Evolutionary conservation across 768 basidiomycete species (phyloP).

Genomic region (Naganishia vaughanmartiniae): DNA sequence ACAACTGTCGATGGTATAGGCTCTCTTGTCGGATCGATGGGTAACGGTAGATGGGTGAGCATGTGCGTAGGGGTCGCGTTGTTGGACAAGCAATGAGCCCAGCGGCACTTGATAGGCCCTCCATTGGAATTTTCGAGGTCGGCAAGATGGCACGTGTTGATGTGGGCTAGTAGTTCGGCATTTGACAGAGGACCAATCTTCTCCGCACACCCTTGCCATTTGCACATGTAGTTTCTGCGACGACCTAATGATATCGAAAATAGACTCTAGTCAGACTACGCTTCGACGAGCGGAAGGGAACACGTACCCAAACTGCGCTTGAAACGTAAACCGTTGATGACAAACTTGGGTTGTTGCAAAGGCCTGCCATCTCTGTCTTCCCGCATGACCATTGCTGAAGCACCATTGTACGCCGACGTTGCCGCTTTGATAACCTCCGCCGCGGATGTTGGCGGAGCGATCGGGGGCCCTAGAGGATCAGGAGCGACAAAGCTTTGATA

Average conservation of each 20-base stretch:
- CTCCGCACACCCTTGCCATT: constrained; percentile 30
- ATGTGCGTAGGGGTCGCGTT: constrained; percentile 59
- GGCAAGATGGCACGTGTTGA: constrained; percentile 59
- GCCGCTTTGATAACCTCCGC: constrained; percentile 95
- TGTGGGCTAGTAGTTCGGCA: constrained; percentile 37
- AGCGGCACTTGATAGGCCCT: constrained; percentile 58
- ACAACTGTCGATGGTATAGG: constrained; percentile 25
- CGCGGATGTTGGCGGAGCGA: constrained; percentile 63
- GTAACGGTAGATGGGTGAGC: constrained; percentile 63
- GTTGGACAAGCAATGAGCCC: constrained; percentile 65
- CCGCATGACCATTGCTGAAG: constrained; percentile 78
- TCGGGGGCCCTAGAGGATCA: constrained; percentile 44
- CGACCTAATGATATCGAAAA: constrained; percentile 6
- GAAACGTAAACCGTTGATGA: constrained; percentile 78
- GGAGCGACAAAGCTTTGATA: constrained; percentile 79
- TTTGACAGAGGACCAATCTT: constrained; percentile 24
- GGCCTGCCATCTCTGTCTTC: constrained; percentile 51
- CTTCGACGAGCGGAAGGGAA: background rate
- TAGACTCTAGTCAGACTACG: background rate
- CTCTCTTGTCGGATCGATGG: constrained; percentile 48
- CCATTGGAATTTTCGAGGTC: constrained; percentile 60
- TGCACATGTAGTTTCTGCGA: constrained; percentile 26
- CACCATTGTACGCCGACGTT: constrained; percentile 75
- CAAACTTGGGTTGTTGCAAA: constrained; percentile 66
- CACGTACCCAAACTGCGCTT: constrained; percentile 44